Conservation (phyloP, 768 basidiomycete genomes). For the Tulasnella sp. region DNA sequence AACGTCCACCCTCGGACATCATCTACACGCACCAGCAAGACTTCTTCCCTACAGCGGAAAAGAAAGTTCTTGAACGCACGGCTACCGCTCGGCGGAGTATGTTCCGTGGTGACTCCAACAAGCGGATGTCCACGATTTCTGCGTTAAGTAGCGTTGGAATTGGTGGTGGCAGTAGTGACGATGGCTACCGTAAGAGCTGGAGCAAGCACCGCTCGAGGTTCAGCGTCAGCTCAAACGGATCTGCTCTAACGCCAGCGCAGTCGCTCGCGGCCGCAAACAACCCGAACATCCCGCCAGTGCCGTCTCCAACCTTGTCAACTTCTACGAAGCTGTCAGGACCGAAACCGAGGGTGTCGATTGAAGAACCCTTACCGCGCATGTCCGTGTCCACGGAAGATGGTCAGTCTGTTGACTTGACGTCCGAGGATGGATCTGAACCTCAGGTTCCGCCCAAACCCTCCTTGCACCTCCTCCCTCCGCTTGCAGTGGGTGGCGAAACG, state of each 20-base stretch:
- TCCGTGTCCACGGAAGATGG: constrained; percentile 68
- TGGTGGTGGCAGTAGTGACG: constrained; percentile 32
- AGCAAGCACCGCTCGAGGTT: constrained; percentile 37
- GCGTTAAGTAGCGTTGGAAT: constrained; percentile 5
- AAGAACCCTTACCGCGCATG: constrained; percentile 49
- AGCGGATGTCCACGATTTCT: constrained; percentile 22
- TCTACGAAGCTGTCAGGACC: constrained; percentile 28
- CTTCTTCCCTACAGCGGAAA: constrained; percentile 91
- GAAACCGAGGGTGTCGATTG: constrained; percentile 21
- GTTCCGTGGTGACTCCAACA: constrained; percentile 46
- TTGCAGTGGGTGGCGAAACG: constrained; percentile 64
- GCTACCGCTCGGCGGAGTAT: constrained; percentile 65
- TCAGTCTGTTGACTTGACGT: constrained; percentile 45
- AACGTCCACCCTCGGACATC: constrained; percentile 92
- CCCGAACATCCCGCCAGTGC: constrained; percentile 1
- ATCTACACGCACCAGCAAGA: constrained; percentile 90
- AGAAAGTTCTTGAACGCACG: constrained; percentile 77
- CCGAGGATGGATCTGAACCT: constrained; percentile 29
- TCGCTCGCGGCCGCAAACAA: constrained; percentile 3
- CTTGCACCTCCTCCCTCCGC: constrained; percentile 61
- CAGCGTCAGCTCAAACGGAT: constrained; percentile 37
- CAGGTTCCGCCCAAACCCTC: constrained; percentile 19
- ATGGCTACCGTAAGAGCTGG: constrained; percentile 31
- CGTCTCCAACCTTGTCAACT: constrained; percentile 23
- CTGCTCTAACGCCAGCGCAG: constrained; percentile 11